Base-by-base conservation (phyloP, 805 yeast species). In the Candida multigemmis region DNA sequence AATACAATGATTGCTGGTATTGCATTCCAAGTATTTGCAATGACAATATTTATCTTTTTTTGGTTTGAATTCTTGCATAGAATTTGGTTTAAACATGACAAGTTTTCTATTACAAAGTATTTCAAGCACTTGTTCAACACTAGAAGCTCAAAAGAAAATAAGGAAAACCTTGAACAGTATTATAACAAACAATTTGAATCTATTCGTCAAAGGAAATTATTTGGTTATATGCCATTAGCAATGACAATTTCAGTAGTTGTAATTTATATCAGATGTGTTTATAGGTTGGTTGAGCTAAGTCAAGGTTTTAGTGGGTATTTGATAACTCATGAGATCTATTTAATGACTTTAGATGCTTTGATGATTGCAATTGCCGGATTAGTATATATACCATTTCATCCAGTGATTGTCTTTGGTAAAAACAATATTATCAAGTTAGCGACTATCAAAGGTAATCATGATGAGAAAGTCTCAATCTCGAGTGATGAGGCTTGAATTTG, bases 261-360 rank as follows among this genome's bases (percentile, higher is more conserved):
- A 14, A 46, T 59, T 26, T 59, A 56, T 36, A 52, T 56, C 27
- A 42, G 57, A 27, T 53, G 60, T 33, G 37, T 57, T 12, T 60
- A 60, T 35, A 46, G 66, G 41, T 62, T 59, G 21, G 59, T 56
- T 7, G 65, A 60, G 32, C 46, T 60, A 32, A 42, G 56, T 10
- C 46, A 57, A 31, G 65, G 66, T 6, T 60, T 53, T 39, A 14
- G 23, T 3, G 66, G 66, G 4, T 56, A 50, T 33, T 45, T 60
- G 28, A 46, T 56, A 19, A 34, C 40, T 2, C 58, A 55, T 34
- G 67, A 60, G 34, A 53, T 46, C 4, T 59, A 34, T 35, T 25
- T 60, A 19, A 51, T 58, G 60, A 48, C 46, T 3, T 49, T 60
- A 22, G 67, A 60, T 35, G 62, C 65, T 0, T 24, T 43, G 3